Percentiles rank a stretch among this genome's conserved stretches.
phyloP scores from a whole-genome alignment of 768 basidiomycete species.

The Cantharellus anzutake region DNA sequence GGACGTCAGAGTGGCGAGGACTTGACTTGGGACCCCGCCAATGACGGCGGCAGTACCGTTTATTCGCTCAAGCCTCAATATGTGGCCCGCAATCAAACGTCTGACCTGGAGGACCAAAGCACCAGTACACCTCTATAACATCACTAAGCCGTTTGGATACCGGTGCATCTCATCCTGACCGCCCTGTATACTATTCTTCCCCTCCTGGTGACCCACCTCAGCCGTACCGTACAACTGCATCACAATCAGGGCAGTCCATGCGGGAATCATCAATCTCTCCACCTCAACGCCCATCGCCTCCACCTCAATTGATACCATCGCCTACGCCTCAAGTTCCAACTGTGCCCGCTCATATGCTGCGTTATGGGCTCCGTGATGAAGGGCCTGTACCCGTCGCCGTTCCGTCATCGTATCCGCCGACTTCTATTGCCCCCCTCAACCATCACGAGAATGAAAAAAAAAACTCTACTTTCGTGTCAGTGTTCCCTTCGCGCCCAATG shows the following conservation, averaged over 20 bases:
- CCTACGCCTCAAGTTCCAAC: neutral
- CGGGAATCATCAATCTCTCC: constrained; percentile 3
- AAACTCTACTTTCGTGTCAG: no score
- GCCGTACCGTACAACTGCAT: no score
- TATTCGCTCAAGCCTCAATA: neutral
- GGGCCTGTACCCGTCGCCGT: no score
- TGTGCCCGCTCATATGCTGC: neutral
- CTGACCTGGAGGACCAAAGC: neutral
- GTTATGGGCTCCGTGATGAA: neutral
- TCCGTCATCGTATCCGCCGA: no score
- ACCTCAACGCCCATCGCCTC: neutral
- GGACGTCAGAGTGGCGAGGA: neutral
- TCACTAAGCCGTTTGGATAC: neutral
- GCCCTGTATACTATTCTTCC: neutral
- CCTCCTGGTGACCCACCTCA: neutral
- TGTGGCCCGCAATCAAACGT: neutral
- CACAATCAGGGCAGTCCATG: constrained; percentile 14
- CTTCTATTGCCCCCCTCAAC: no score
- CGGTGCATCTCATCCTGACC: neutral
- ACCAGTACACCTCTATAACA: neutral
- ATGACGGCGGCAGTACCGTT: neutral
- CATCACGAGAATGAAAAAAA: no score
- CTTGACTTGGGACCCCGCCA: neutral
- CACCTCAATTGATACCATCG: neutral
- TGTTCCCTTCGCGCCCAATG: no score